A percentile compares a stretch with the other conserved stretches of the same genome.
Conservation (phyloP, 78 protist genomes). For the Dictyostelium purpureum region DNA sequence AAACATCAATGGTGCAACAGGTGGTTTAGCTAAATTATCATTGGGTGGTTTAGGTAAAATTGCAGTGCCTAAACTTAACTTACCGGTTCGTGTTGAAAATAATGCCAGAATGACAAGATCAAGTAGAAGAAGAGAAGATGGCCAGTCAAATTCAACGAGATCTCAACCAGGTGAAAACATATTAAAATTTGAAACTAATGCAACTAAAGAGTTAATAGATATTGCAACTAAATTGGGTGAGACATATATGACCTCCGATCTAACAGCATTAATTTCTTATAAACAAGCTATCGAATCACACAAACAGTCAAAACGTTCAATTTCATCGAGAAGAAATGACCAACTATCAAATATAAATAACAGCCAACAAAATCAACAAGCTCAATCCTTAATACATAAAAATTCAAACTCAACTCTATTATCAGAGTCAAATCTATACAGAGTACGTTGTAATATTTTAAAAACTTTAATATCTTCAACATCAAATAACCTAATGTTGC, state of each 20-base stretch:
- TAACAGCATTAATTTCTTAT: conserved; percentile 75
- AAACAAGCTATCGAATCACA: conserved; percentile 71
- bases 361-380: not conserved
- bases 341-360: not conserved
- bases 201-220: conserved; percentile 70
- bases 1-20: not conserved
- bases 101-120: conserved; percentile 60
- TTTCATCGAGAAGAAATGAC: not conserved
- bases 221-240: conserved; percentile 78
- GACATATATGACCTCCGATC: conserved; percentile 75
- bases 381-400: not conserved
- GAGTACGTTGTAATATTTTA: conserved; percentile 53
- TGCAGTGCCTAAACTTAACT: conserved; percentile 40
- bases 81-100: conserved; percentile 62
- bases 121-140: conserved; percentile 56
- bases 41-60: not conserved
- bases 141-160: conserved; percentile 32
- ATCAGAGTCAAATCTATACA: conserved; percentile 38
- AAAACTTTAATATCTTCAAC: conserved; percentile 44
- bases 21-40: not conserved
- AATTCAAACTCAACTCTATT: no score
- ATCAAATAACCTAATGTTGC: conserved; percentile 29
- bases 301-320: conserved; percentile 7
- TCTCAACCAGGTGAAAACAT: not conserved
- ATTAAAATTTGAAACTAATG: conserved; percentile 29